Percentiles rank a stretch among this genome's conserved stretches.
These are phyloP conservation scores for Hyaloscypha bicolor DNA, from an alignment of 495 filamentous ascomycete genomes.

Conservation along the genomic window DNA sequence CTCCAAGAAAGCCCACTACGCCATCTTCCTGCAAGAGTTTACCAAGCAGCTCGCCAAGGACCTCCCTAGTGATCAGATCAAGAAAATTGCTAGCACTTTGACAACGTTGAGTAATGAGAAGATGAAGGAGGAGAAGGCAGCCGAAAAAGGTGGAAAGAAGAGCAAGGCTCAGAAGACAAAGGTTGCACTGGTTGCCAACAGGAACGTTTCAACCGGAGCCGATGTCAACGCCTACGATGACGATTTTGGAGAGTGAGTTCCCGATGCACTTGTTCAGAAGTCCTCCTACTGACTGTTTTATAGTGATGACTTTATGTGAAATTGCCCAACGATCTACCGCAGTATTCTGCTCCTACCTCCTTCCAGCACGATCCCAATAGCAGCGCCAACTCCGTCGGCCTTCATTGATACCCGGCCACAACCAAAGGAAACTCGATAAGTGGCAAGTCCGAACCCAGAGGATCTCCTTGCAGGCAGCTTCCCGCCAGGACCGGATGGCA, in stretches of 20 bases:
- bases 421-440: conserved; percentile 6
- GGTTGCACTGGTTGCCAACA: conserved; percentile 70
- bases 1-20: conserved; percentile 88
- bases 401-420: conserved; percentile 6
- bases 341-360: conserved; percentile 20
- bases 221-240: conserved; percentile 78
- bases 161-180: conserved; percentile 94
- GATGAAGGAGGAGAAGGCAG: conserved; percentile 96
- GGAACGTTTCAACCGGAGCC: conserved; percentile 61
- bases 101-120: conserved; percentile 93
- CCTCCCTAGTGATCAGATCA: conserved; percentile 85
- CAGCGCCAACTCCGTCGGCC: conserved; percentile 11
- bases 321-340: conserved; percentile 3
- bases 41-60: conserved; percentile 85
- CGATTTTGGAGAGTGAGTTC: conserved; percentile 73
- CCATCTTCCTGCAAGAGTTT: conserved; percentile 88
- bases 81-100: conserved; percentile 85
- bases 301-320: conserved; percentile 71
- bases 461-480: conserved; percentile 1
- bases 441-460: conserved; percentile 1
- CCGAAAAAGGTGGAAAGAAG: conserved; percentile 96
- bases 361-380: conserved; percentile 10
- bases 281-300: conserved; percentile 6
- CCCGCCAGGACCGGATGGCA: conserved; percentile 1
- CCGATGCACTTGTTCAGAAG: conserved; percentile 10